These are phyloP conservation scores for Mallotus japonicus DNA, from an alignment of 441 rosid genomes.

Conservation along the genomic window DNA sequence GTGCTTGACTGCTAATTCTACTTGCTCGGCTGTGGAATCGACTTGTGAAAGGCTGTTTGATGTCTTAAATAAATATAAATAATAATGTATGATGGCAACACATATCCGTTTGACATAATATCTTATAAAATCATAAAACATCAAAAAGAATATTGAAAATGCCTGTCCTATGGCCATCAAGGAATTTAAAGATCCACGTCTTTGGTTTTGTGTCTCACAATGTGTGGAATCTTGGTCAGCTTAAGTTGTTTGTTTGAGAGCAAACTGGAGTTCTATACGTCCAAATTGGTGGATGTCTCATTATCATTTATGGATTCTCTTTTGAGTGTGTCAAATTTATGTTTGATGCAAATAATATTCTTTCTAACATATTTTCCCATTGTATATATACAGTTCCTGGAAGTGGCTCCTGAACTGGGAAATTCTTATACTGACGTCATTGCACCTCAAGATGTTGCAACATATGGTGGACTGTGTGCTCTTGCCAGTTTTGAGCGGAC, in stretches of 20 bases:
- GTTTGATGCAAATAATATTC: background rate
- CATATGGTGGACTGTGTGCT: slow-evolving; percentile 97
- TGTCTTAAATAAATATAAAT: background rate
- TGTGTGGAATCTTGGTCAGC: background rate
- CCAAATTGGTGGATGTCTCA: background rate
- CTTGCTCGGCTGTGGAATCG: background rate
- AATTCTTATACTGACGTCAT: slow-evolving; percentile 80
- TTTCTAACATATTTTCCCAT: background rate
- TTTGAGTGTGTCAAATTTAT: background rate
- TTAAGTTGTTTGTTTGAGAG: background rate
- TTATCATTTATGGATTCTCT: background rate
- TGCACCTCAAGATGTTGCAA: slow-evolving; percentile 98
- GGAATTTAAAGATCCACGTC: too few relatives aligned
- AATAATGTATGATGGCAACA: background rate
- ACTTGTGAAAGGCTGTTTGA: background rate
- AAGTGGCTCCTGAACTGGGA: slow-evolving; percentile 86
- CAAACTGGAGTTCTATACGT: background rate
- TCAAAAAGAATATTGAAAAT: background rate
- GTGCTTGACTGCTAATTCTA: background rate
- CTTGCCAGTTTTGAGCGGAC: slow-evolving; percentile 95
- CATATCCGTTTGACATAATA: background rate
- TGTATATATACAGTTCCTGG: slow-evolving; percentile 65
- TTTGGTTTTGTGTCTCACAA: background rate
- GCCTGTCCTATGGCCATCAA: background rate
- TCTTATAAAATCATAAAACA: background rate